Evolutionary conservation across 2,329 filamentous ascomycete species (phyloP), one percentile per base, ranked within the genome.

Genomic region (Paecilomyces sp.): DNA sequence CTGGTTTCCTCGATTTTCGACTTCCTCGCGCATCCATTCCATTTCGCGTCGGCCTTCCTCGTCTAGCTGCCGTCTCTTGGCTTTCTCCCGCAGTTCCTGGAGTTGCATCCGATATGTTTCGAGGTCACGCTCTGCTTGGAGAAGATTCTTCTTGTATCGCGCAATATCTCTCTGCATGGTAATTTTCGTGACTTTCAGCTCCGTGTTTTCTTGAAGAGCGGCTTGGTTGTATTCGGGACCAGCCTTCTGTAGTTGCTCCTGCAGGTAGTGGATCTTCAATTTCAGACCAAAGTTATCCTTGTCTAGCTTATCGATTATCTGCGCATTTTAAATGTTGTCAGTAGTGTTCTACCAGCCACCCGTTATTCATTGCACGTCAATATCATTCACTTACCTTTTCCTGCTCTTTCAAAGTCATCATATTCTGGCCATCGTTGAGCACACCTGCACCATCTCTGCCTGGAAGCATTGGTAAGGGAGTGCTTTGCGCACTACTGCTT

Each of bases 251-350:
- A 99, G 78, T 13, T 91, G 90, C 67, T 97, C 91, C 73, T 99
- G 92, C 59, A 99, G 83, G 73, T 96, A 99, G 74, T 97, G 92
- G 57, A 97, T 96, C 75, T 96, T 97, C 67, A 97, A 83, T 75
- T 97, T 97, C 58, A 99, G 81, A 25, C 91, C 91, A 71, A 97
- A 99, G 71, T 99, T 99, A 71, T 97, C 94, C 79, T 99, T 99
- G 71, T 97, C 92, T 67, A 99, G 93, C 70, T 90, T 90, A 77
- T 97, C 91, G 67, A 99, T 93, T 65, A 86, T 85, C 81, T 85
- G 62, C 22, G 22, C 12, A 8, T 25, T 4, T 12, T 15, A 47
- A 15, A 9, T 47, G 41, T 18, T 9, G 41, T 47, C 41, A 47
- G 18, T 47, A 22, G 41, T 47, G 41, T 47, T 47, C 41, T 47